Percentiles rank a stretch among this genome's conserved stretches.
phyloP scores from a whole-genome alignment of 495 filamentous ascomycete genomes.

The Annulohypoxylon stygium region DNA sequence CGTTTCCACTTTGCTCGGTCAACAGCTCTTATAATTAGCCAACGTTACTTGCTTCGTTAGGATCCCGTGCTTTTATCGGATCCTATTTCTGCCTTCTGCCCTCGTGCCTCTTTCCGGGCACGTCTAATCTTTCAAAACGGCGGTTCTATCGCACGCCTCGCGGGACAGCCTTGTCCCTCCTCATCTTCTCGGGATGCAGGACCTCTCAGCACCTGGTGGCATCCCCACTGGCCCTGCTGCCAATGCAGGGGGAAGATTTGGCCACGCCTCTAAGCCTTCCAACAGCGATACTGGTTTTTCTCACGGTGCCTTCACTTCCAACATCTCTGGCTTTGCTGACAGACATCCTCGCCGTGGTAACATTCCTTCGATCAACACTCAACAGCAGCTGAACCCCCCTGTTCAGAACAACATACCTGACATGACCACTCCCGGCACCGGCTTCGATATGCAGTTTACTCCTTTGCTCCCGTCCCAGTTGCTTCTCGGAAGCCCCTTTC shows the following conservation, averaged over 20 bases:
- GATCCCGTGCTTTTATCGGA: conserved; percentile 45
- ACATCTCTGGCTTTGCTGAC: conserved; percentile 83
- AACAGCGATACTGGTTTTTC: conserved; percentile 90
- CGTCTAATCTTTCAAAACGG: conserved; percentile 75
- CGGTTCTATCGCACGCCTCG: conserved; percentile 73
- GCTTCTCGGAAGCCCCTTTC: conserved; percentile 94
- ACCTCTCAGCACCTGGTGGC: conserved; percentile 69
- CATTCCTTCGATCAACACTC: conserved; percentile 94
- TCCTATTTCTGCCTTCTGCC: conserved; percentile 50
- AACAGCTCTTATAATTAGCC: conserved; percentile 50
- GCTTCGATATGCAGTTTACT: conserved; percentile 98
- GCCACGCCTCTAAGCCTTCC: conserved; percentile 77
- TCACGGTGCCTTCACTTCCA: conserved; percentile 88
- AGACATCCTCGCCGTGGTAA: conserved; percentile 84
- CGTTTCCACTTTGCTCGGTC: conserved; percentile 40
- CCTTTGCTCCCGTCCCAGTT: conserved; percentile 94
- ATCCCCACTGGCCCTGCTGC: conserved; percentile 66
- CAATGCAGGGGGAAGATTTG: conserved; percentile 69
- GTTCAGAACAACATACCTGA: conserved; percentile 62
- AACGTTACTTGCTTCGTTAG: conserved; percentile 45
- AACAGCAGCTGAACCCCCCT: conserved; percentile 63
- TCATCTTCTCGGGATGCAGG: conserved; percentile 90
- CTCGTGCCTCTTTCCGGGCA: conserved; percentile 66
- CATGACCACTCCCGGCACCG: conserved; percentile 87
- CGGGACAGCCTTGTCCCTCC: conserved; percentile 83